These are phyloP conservation scores for Copromyces sp. DNA, from an alignment of 495 filamentous ascomycete genomes.

Conservation along the genomic window DNA sequence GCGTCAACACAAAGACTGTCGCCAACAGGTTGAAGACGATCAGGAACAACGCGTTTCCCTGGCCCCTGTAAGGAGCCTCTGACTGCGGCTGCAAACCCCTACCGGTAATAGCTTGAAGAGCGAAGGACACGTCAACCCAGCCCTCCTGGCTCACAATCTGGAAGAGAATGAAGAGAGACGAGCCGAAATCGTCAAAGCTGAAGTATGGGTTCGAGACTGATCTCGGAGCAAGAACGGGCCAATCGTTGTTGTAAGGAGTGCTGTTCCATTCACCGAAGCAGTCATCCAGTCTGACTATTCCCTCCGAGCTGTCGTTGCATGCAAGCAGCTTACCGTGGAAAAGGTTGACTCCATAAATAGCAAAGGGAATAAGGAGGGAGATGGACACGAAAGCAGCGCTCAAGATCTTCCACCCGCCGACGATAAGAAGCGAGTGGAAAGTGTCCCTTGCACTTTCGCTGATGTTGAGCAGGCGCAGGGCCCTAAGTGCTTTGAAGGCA, in stretches of 20 bases:
- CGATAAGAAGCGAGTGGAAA: constrained; percentile 90
- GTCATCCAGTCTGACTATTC: constrained; percentile 49
- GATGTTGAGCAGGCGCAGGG: constrained; percentile 83
- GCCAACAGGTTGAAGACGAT: constrained; percentile 93
- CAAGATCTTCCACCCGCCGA: constrained; percentile 86
- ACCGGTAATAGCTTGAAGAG: constrained; percentile 73
- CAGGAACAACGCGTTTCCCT: constrained; percentile 89
- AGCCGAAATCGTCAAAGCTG: constrained; percentile 89
- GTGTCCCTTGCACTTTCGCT: constrained; percentile 93
- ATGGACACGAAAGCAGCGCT: constrained; percentile 83
- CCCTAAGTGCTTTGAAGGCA: constrained; percentile 96
- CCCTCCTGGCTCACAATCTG: constrained; percentile 99
- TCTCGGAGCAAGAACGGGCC: constrained; percentile 75
- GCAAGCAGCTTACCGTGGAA: constrained; percentile 71
- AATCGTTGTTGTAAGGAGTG: constrained; percentile 59
- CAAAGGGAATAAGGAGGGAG: constrained; percentile 90
- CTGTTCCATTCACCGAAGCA: constrained; percentile 77
- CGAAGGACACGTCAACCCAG: constrained; percentile 85
- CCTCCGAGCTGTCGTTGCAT: constrained; percentile 63
- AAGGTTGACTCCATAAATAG: constrained; percentile 86
- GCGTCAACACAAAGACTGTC: constrained; percentile 91
- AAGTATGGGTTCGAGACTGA: constrained; percentile 72
- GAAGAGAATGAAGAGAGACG: constrained; percentile 90
- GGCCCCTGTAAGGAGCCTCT: constrained; percentile 41
- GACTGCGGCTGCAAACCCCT: constrained; percentile 56